Conservation (phyloP, 164 flowering plant genomes). For the Annona squamosa region DNA sequence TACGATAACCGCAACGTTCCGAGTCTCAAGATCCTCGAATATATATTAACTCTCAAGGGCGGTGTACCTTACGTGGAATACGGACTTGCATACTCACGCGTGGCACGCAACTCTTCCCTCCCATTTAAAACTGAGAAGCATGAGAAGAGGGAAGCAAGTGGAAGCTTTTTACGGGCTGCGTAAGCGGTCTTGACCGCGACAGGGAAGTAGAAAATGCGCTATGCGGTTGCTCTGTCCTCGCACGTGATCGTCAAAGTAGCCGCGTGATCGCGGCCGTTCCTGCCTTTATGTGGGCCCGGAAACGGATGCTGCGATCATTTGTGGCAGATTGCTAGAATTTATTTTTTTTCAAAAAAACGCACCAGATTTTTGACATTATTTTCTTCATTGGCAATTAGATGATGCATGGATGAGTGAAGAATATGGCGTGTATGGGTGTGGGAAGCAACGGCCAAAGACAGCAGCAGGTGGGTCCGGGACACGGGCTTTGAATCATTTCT, state of each 20-base stretch:
- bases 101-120: not conserved
- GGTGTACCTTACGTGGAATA: not conserved
- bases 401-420: no score
- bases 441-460: not conserved
- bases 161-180: constrained; percentile 5
- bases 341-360: no score
- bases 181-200: constrained; percentile 3
- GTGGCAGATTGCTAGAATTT: no score
- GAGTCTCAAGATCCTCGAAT: no score
- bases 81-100: not conserved
- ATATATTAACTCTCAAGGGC: not conserved
- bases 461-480: not conserved
- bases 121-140: not conserved
- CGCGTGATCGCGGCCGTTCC: not conserved
- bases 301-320: not conserved
- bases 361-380: no score
- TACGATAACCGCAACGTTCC: no score
- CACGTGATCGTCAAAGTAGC: not conserved
- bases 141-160: not conserved
- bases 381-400: no score
- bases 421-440: not conserved
- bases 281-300: not conserved
- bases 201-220: no score
- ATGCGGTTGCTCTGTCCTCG: not conserved
- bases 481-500: constrained; percentile 3